phyloP scores from a whole-genome alignment of 169 alveolate genomes.

The Cardiosporidium cionae region DNA sequence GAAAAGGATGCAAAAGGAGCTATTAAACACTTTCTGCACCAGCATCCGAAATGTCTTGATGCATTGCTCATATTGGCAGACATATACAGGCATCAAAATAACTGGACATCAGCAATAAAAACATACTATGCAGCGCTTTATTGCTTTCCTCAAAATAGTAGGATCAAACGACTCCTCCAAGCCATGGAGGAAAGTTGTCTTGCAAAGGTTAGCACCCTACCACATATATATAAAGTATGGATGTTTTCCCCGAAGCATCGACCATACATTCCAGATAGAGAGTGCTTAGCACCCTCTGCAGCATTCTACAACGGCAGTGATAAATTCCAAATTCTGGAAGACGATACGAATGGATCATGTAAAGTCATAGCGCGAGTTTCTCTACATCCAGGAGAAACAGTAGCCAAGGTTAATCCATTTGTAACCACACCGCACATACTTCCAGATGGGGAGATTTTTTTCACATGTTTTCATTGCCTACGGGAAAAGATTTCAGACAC shows the following conservation, averaged over 20 bases:
- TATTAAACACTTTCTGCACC: neutral
- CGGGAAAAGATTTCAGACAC: conserved; percentile 47
- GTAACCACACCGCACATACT: neutral
- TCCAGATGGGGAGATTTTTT: conserved; percentile 11
- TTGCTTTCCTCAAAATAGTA: neutral
- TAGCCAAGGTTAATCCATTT: neutral
- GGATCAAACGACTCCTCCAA: neutral
- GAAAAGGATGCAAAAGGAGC: neutral
- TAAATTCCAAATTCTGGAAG: too few relatives aligned
- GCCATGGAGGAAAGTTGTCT: neutral
- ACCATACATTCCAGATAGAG: neutral
- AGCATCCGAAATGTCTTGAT: neutral
- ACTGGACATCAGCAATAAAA: neutral
- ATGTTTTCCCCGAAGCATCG: neutral
- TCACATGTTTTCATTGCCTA: conserved; percentile 75
- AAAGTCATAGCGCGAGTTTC: neutral
- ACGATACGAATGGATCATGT: neutral
- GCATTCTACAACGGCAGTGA: neutral
- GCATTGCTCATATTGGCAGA: neutral
- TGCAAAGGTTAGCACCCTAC: neutral
- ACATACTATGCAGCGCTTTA: neutral
- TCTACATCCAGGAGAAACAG: neutral
- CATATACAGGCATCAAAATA: neutral
- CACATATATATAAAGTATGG: neutral
- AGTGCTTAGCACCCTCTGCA: too few relatives aligned